Percentiles rank a stretch among this genome's conserved stretches.
These are phyloP conservation scores for Gracilaria vermiculophylla DNA, from an alignment of 23 red algal species.

Conservation along the genomic window DNA sequence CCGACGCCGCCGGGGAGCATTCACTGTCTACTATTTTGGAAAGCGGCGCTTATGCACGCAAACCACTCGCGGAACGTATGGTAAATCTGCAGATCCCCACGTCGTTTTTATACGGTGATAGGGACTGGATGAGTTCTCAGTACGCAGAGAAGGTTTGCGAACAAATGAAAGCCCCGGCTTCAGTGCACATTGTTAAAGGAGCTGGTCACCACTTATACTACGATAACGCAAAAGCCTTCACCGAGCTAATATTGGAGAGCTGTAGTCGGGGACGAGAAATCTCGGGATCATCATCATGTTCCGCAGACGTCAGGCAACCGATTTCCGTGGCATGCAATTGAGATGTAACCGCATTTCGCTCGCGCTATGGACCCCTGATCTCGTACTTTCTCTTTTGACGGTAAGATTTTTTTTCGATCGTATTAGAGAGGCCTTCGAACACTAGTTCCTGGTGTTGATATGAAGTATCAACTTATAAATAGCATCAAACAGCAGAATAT, in stretches of 20 bases:
- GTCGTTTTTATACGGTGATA: conserved; percentile 72
- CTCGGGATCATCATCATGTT: neutral
- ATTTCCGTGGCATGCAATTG: neutral
- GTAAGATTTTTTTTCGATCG: too few species aligned
- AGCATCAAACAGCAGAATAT: too few species aligned
- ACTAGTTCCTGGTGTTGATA: too few species aligned
- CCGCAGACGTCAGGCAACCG: neutral
- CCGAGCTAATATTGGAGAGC: conserved; percentile 11
- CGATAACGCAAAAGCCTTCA: conserved; percentile 40
- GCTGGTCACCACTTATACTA: conserved; percentile 74
- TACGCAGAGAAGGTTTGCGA: conserved; percentile 26
- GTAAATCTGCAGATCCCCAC: conserved; percentile 12
- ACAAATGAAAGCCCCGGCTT: conserved; percentile 16
- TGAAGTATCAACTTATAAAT: too few species aligned
- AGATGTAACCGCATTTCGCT: neutral
- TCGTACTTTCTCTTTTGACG: neutral
- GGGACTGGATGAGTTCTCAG: conserved; percentile 71
- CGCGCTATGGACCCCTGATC: neutral
- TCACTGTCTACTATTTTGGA: conserved; percentile 67
- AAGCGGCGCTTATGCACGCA: conserved; percentile 71
- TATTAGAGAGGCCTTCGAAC: too few species aligned
- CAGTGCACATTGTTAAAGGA: conserved; percentile 15
- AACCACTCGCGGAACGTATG: conserved; percentile 54
- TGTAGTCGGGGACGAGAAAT: neutral
- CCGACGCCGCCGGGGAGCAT: conserved; percentile 53